Evolutionary conservation across 176 grass and related monocot species (phyloP).

Genomic region (Aegilops speltoides): DNA sequence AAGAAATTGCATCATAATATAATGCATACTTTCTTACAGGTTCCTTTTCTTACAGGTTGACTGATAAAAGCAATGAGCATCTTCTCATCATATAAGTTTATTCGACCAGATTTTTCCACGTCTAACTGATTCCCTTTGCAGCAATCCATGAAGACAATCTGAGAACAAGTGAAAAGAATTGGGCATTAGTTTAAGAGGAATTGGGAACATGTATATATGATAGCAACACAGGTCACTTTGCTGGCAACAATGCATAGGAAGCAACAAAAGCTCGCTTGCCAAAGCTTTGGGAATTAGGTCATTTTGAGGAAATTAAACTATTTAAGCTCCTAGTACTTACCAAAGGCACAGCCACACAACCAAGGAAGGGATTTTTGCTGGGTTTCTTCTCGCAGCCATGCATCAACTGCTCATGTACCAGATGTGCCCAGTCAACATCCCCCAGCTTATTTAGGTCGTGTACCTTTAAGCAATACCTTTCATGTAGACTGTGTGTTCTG

Average conservation of each 20-base stretch:
- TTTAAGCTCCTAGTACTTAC: not conserved
- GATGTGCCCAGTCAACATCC: no score
- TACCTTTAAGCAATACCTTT: no score
- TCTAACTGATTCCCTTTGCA: not conserved
- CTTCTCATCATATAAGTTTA: not conserved
- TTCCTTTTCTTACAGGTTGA: not conserved
- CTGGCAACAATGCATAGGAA: no score
- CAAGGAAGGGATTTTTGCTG: not conserved
- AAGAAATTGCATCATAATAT: no score
- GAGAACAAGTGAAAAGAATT: slow-evolving; percentile 15
- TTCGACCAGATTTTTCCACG: not conserved
- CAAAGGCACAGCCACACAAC: not conserved
- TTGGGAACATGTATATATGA: no score
- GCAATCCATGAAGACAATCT: not conserved
- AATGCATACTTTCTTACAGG: no score
- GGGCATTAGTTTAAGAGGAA: slow-evolving; percentile 20
- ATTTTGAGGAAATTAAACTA: not conserved
- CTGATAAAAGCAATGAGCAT: not conserved
- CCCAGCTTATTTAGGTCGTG: no score
- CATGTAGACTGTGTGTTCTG: no score
- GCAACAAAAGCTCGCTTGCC: no score
- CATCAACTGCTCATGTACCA: no score
- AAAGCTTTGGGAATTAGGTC: not conserved
- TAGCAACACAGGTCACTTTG: no score
- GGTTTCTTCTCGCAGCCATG: no score